These are phyloP conservation scores for Rhododendron vialii DNA, from an alignment of 148 eudicot species.

Conservation along the genomic window DNA sequence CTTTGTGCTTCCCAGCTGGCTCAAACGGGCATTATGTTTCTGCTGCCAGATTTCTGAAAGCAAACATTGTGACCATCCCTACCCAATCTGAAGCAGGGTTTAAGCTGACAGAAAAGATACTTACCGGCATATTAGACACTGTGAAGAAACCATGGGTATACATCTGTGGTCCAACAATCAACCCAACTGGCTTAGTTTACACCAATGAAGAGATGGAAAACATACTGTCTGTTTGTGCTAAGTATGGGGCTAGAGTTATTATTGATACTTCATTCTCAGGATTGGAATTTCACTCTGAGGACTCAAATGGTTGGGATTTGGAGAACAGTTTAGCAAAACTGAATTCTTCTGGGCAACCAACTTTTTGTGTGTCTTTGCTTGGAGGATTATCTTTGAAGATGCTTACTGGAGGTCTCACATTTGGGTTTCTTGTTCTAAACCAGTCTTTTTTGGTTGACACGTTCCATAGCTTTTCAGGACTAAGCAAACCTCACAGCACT, in stretches of 20 bases:
- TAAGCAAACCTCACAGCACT: conserved; percentile 82
- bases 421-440: conserved; percentile 67
- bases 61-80: conserved; percentile 49
- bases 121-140: conserved; percentile 37
- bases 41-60: conserved; percentile 82
- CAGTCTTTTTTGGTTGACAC: conserved; percentile 58
- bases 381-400: conserved; percentile 74
- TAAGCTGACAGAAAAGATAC: conserved; percentile 60
- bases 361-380: conserved; percentile 71
- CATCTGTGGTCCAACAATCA: conserved; percentile 86
- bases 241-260: conserved; percentile 77
- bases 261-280: conserved; percentile 90
- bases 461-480: conserved; percentile 60
- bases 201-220: conserved; percentile 66
- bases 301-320: conserved; percentile 65
- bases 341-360: conserved; percentile 32
- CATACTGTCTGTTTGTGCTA: conserved; percentile 67
- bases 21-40: conserved; percentile 80
- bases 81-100: conserved; percentile 58
- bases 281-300: conserved; percentile 49
- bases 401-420: conserved; percentile 85
- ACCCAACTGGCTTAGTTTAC: conserved; percentile 83
- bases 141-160: conserved; percentile 85
- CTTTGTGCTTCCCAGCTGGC: conserved; percentile 87
- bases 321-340: conserved; percentile 49